Evolutionary conservation across 352 stramenopile species (phyloP), one percentile per base, ranked within the genome.

Genomic region (Globisporangium lucens): DNA sequence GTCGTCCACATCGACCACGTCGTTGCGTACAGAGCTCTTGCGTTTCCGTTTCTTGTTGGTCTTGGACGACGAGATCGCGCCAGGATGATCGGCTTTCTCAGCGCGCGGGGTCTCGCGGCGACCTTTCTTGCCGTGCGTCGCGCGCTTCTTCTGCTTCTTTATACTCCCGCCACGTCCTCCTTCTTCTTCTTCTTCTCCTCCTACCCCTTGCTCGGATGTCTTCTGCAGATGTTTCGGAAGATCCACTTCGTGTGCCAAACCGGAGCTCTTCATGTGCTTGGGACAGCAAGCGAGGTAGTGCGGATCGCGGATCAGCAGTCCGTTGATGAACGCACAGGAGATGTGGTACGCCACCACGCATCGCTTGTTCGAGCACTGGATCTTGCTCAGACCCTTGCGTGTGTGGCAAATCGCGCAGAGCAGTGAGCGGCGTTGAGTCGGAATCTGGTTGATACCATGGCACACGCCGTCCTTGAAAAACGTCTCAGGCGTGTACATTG

Each of bases 401-500:
- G 76, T 77, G 33, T 78, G 70, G 66, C 87, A 94, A 24, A 92
- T 85, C 20, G 76, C 68, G 55, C 87, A 94, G 33, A 75, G 76
- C 7, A 94, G 69, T 15, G 66, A 68, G 2, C 72, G 71, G 4
- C 87, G 84, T 51, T 86, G 78, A 5, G 70, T 65, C 24, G 85
- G 74, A 9, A 94, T 78, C 10, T 90, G 59, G 20, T 80, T 65
- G 4, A 94, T 70, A 30, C 84, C 84, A 60, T 91, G 81, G 9
- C 78, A 85, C 12, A 92, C 71, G 10, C 80, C 78, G 52, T 89
- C 71, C 65, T 89, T 84, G 63, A 94, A 93, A 49, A 83, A 94
- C 10, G 87, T 94, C 73, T 94, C 87, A 9, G 87, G 87, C 2
- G 87, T 94, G 70, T 90, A 94, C 82, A 94, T 88, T 6, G 85